phyloP scores from a whole-genome alignment of 73 alveolate genomes.

The Loxodes magnus region DNA sequence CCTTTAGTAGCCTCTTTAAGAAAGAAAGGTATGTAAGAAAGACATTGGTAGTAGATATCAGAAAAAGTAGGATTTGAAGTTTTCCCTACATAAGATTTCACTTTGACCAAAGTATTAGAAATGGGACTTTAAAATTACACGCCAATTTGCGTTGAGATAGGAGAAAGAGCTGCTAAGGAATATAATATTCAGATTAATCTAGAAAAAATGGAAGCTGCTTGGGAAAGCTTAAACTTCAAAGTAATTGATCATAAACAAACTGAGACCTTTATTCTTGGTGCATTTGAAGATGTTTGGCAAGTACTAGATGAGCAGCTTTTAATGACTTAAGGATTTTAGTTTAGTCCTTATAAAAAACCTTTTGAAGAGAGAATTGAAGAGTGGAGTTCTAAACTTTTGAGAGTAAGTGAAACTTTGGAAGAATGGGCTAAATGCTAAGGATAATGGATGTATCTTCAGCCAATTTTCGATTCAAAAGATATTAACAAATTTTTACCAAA shows the following conservation, averaged over 20 bases:
- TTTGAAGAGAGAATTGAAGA: conserved; percentile 95
- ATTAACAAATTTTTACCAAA: conserved; percentile 99
- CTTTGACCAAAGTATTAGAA: conserved; percentile 87
- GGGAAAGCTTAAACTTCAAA: conserved; percentile 72
- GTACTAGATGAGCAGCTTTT: conserved; percentile 93
- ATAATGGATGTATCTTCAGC: conserved; percentile 98
- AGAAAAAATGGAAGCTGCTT: conserved; percentile 61
- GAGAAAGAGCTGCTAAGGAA: conserved; percentile 90
- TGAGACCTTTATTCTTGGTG: conserved; percentile 66
- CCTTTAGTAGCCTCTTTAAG: conserved; percentile 95
- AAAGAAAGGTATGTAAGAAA: conserved; percentile 94
- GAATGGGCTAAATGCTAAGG: conserved; percentile 97
- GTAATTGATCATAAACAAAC: conserved; percentile 54
- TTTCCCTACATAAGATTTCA: conserved; percentile 89
- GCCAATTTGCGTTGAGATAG: conserved; percentile 94
- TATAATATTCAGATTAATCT: conserved; percentile 63
- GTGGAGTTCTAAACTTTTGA: conserved; percentile 92
- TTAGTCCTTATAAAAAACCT: conserved; percentile 96
- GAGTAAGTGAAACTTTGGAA: conserved; percentile 95
- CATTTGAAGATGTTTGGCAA: conserved; percentile 65
- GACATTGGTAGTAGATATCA: conserved; percentile 97
- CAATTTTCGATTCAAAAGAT: conserved; percentile 98
- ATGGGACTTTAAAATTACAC: conserved; percentile 81
- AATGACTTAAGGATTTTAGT: conserved; percentile 94
- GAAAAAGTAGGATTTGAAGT: conserved; percentile 94